phyloP scores from a whole-genome alignment of 345 rosid species.

The Eutrema heterophyllum region DNA sequence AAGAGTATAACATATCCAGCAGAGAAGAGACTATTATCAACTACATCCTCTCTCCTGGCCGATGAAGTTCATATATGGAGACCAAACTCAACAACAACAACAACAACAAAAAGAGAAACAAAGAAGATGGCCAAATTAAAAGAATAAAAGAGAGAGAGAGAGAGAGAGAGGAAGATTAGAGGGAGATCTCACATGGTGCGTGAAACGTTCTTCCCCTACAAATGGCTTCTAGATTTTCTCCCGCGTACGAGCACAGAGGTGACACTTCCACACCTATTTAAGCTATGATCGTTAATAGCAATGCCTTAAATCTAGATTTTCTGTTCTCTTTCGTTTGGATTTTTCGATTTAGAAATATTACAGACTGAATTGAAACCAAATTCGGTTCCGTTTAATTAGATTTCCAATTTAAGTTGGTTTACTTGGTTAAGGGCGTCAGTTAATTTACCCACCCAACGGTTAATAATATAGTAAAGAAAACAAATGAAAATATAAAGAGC shows the following conservation, averaged over 20 bases:
- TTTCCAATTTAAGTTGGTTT: background rate
- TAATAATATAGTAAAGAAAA: background rate
- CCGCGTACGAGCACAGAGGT: slow-evolving; percentile 79
- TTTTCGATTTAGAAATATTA: background rate
- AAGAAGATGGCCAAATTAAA: background rate
- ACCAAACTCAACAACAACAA: background rate
- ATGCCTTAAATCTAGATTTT: background rate
- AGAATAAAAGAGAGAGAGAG: background rate
- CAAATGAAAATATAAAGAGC: background rate
- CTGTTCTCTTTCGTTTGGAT: background rate
- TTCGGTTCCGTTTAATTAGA: background rate
- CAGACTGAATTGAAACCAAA: background rate
- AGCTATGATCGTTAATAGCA: slow-evolving; percentile 6
- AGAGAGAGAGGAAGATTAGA: slow-evolving; percentile 35
- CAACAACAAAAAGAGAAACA: background rate
- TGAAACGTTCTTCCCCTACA: slow-evolving; percentile 98
- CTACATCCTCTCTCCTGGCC: background rate
- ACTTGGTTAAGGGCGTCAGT: background rate
- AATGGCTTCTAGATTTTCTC: slow-evolving; percentile 91
- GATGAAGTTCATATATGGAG: slow-evolving; percentile 2
- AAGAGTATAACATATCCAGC: background rate
- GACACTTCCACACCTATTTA: slow-evolving; percentile 93
- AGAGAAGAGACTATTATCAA: background rate
- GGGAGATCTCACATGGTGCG: slow-evolving; percentile 94
- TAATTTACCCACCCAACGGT: background rate